Percentiles rank a stretch among this genome's conserved stretches.
Evolutionary conservation across 2,329 filamentous ascomycete genomes (phyloP).

Genomic region (Phialocephala sp.): DNA sequence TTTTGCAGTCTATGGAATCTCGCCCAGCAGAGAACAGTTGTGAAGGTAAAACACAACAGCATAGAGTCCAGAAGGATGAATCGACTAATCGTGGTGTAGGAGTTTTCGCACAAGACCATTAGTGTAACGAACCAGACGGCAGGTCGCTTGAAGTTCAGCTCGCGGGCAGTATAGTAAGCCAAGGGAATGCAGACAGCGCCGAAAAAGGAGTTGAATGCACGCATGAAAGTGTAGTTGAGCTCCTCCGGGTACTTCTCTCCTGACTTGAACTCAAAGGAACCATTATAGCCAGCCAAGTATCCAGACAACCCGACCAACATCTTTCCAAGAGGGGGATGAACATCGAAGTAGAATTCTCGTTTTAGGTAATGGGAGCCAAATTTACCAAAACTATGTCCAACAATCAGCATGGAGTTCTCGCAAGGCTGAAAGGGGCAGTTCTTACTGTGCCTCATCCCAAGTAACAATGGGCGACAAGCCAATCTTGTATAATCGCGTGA

Average conservation of each 20-base stretch:
- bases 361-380: constrained; percentile 99
- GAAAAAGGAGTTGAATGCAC: constrained; percentile 94
- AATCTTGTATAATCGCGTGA: constrained; percentile 73
- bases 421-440: constrained; percentile 44
- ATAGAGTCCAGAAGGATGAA: constrained; percentile 99
- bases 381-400: constrained; percentile 76
- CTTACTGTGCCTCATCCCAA: constrained; percentile 79
- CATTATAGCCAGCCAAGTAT: constrained; percentile 97
- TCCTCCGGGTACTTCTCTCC: constrained; percentile 94
- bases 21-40: constrained; percentile 95
- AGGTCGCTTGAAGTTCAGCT: constrained; percentile 83
- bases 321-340: constrained; percentile 95
- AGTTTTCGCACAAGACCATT: constrained; percentile 99
- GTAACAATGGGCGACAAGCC: constrained; percentile 75
- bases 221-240: constrained; percentile 98
- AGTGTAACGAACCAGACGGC: constrained; percentile 94
- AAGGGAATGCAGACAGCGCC: constrained; percentile 91
- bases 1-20: constrained; percentile 91
- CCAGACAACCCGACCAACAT: constrained; percentile 97
- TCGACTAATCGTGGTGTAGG: constrained; percentile 97
- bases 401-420: constrained; percentile 24
- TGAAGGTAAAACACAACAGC: constrained; percentile 98
- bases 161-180: constrained; percentile 93
- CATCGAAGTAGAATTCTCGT: constrained; percentile 98
- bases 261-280: constrained; percentile 99